Percentiles rank a stretch among this genome's conserved stretches.
phyloP scores from a whole-genome alignment of 306 rosid genomes.

The Quercus agrifolia region DNA sequence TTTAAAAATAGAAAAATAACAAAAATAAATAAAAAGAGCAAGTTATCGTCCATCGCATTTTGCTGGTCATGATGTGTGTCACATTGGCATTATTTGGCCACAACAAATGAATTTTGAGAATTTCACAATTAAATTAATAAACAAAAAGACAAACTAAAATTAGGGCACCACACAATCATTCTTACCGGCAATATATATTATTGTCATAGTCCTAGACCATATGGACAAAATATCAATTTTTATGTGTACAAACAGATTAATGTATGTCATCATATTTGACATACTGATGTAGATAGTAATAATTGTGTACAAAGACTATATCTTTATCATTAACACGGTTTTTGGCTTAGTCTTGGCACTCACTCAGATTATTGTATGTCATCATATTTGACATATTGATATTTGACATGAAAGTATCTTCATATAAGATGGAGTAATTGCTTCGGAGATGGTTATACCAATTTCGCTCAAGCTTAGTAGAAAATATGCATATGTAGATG shows the following conservation, averaged over 20 bases:
- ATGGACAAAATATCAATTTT: background rate
- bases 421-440: too few species aligned
- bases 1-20: background rate
- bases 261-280: background rate
- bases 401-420: too few species aligned
- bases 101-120: background rate
- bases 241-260: background rate
- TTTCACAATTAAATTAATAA: background rate
- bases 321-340: background rate
- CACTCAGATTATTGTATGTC: background rate
- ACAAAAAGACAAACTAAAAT: background rate
- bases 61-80: background rate
- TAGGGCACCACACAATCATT: background rate
- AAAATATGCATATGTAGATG: too few species aligned
- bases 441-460: too few species aligned
- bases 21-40: background rate
- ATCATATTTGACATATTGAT: background rate
- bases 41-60: background rate
- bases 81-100: background rate
- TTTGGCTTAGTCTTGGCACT: too few species aligned
- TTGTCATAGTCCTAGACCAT: background rate
- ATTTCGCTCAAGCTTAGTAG: too few species aligned
- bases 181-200: background rate
- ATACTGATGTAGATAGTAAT: background rate
- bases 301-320: background rate